Evolutionary conservation across 768 basidiomycete species (phyloP).

Genomic region (Leccinellum albellum): DNA sequence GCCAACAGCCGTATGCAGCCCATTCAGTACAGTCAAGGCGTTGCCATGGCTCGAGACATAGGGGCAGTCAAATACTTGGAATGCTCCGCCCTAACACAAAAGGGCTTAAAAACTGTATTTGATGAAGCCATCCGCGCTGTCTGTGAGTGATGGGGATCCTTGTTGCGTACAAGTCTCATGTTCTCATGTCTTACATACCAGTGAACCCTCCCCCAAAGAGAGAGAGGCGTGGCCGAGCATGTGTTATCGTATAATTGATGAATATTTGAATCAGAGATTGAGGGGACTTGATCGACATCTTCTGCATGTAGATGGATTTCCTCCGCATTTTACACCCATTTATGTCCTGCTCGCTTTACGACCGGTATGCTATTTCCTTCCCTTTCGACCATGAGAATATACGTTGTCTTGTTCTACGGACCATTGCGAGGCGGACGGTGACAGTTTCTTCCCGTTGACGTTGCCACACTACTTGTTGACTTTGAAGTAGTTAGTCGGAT

Average conservation of each 20-base stretch:
- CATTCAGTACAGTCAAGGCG: conserved; percentile 88
- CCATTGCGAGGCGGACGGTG: neutral
- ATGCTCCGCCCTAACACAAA: conserved; percentile 95
- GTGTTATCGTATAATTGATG: conserved; percentile 67
- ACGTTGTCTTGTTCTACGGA: conserved; percentile 33
- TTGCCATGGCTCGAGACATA: conserved; percentile 89
- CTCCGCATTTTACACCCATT: conserved; percentile 55
- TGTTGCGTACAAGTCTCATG: conserved; percentile 5
- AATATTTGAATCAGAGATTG: conserved; percentile 17
- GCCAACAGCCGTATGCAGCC: conserved; percentile 81
- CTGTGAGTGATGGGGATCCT: conserved; percentile 50
- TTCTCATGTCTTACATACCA: conserved; percentile 27
- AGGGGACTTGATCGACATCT: conserved; percentile 18
- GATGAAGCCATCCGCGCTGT: conserved; percentile 98
- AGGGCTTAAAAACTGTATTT: conserved; percentile 98
- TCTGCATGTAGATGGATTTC: conserved; percentile 35
- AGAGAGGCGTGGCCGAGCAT: conserved; percentile 44
- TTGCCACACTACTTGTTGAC: neutral
- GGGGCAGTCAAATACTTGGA: conserved; percentile 95
- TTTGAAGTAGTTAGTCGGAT: neutral
- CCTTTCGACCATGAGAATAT: conserved; percentile 33
- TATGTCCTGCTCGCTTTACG: conserved; percentile 68
- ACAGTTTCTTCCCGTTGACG: neutral
- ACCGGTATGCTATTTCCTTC: conserved; percentile 47
- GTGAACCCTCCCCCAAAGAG: conserved; percentile 76